Percentiles rank a stretch among this genome's conserved stretches.
Evolutionary conservation across 768 basidiomycete species (phyloP).

Genomic region (Xanthoconium stramineum): DNA sequence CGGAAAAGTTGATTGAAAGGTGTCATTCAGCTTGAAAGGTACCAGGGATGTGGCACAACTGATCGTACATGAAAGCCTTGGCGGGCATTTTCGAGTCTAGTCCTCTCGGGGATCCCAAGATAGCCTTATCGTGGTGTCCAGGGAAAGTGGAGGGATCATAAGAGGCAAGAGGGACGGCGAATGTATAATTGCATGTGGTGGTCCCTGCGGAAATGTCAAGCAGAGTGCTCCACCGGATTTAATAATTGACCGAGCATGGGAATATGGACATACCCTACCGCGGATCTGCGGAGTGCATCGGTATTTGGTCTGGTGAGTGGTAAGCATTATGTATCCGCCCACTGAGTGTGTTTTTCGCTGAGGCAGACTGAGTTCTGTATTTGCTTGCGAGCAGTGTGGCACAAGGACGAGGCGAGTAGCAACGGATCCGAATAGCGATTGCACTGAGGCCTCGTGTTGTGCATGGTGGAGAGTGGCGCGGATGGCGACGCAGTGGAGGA

Average conservation of each 20-base stretch:
- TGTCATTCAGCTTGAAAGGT: slow-evolving; percentile 17
- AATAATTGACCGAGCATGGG: slow-evolving; percentile 21
- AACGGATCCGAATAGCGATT: slow-evolving; percentile 15
- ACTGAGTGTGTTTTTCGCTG: slow-evolving; percentile 2
- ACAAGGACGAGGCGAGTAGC: background rate
- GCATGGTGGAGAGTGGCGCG: background rate
- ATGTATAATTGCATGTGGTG: slow-evolving; percentile 18
- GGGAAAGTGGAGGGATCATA: slow-evolving; percentile 14
- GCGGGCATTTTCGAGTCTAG: slow-evolving; percentile 21
- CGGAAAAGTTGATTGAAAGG: background rate
- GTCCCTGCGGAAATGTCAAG: slow-evolving; percentile 18
- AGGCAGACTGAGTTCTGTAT: background rate
- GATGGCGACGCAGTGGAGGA: slow-evolving; percentile 2
- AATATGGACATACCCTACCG: slow-evolving; percentile 23
- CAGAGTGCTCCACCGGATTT: slow-evolving; percentile 19
- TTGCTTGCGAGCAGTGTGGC: slow-evolving; percentile 4
- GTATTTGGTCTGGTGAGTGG: background rate
- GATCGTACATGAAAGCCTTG: slow-evolving; percentile 22
- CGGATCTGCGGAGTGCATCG: slow-evolving; percentile 29
- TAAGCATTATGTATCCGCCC: slow-evolving; percentile 1
- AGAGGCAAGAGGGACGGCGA: slow-evolving; percentile 28
- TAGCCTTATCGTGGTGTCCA: slow-evolving; percentile 26
- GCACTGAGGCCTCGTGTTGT: slow-evolving; percentile 11
- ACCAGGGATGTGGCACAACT: slow-evolving; percentile 18
- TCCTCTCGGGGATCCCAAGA: slow-evolving; percentile 27